Conservation (phyloP, 192 early-diverging fungal genomes). For the Backusella macrospora region DNA sequence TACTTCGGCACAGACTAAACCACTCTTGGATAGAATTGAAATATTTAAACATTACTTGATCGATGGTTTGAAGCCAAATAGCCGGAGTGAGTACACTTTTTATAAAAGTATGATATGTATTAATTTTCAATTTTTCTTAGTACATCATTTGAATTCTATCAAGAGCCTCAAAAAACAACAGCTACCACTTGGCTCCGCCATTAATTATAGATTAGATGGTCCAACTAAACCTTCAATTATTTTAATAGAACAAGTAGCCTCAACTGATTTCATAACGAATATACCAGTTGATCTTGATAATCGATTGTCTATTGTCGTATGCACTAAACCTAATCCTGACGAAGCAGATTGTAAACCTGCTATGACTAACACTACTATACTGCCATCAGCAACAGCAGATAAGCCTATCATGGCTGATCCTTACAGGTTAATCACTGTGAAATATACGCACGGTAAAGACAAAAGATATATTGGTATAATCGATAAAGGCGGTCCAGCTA, state of each 20-base stretch:
- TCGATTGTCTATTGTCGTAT: slow-evolving; percentile 2
- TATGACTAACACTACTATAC: neutral
- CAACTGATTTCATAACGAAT: neutral
- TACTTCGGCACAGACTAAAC: slow-evolving; percentile 53
- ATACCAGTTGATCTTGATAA: neutral
- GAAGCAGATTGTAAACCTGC: neutral
- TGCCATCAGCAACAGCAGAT: slow-evolving; percentile 4
- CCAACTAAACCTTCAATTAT: neutral
- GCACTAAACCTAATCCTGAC: neutral
- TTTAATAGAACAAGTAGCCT: neutral
- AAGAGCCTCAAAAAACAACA: neutral
- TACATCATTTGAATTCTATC: neutral
- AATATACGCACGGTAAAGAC: neutral
- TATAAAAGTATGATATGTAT: neutral
- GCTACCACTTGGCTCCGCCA: neutral
- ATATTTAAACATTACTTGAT: slow-evolving; percentile 55
- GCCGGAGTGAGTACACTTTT: neutral
- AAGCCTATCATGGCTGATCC: neutral
- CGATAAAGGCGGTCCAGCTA: slow-evolving; percentile 8
- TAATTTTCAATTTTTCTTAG: neutral
- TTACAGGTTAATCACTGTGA: neutral
- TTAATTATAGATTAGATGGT: neutral
- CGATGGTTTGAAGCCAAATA: slow-evolving; percentile 24
- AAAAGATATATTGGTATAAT: neutral
- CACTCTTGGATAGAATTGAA: slow-evolving; percentile 60